phyloP scores from a whole-genome alignment of 257 asterid genomes.

The Primulina tabacum region DNA sequence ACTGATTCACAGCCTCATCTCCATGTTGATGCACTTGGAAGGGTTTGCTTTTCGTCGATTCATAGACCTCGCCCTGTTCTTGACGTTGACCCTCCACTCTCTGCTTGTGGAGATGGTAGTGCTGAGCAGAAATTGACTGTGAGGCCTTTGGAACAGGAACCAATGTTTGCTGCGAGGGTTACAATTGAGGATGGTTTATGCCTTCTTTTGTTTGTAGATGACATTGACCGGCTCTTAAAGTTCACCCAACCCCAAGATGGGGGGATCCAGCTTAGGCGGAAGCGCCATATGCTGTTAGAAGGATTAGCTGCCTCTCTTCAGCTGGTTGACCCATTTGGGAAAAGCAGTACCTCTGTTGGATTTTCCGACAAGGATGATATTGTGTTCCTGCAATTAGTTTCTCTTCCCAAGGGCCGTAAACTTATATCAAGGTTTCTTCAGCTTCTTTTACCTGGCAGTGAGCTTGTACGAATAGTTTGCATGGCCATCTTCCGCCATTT shows the following conservation, averaged over 20 bases:
- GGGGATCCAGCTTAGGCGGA: conserved; percentile 37
- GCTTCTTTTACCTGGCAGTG: conserved; percentile 45
- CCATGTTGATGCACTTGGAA: conserved; percentile 35
- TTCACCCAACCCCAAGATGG: conserved; percentile 36
- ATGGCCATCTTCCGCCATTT: conserved; percentile 2
- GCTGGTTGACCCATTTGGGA: conserved; percentile 46
- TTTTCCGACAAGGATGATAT: conserved; percentile 40
- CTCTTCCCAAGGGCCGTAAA: conserved; percentile 47
- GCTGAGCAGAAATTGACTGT: conserved; percentile 22
- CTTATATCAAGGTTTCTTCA: conserved; percentile 41
- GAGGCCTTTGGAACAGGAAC: conserved; percentile 35
- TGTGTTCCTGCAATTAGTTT: conserved; percentile 43
- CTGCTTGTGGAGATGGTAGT: conserved; percentile 20
- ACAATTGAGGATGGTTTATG: conserved; percentile 33
- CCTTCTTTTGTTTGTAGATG: conserved; percentile 36
- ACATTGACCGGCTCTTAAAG: conserved; percentile 32
- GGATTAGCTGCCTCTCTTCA: conserved; percentile 53
- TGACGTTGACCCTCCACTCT: conserved; percentile 31
- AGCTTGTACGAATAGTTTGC: conserved; percentile 39
- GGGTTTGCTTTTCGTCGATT: conserved; percentile 33
- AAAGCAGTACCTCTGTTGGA: conserved; percentile 31
- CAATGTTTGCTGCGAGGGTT: conserved; percentile 36
- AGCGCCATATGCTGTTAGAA: conserved; percentile 47
- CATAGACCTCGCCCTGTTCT: conserved; percentile 38
- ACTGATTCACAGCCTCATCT: conserved; percentile 31